phyloP scores from a whole-genome alignment of 2,329 filamentous ascomycete genomes.

The Fusarium sp. region DNA sequence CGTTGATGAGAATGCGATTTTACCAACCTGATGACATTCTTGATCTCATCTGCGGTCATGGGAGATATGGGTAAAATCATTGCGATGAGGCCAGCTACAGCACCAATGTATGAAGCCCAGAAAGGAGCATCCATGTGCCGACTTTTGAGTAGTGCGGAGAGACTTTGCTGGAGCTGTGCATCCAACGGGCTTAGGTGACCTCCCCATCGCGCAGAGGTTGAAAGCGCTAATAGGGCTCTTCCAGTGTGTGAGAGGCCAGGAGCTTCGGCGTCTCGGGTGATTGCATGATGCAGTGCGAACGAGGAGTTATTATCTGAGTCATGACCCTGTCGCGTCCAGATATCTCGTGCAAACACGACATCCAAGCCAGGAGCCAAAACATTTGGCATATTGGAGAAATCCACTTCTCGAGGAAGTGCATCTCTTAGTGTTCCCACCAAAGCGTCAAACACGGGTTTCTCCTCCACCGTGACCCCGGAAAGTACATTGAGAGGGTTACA shows the following conservation, averaged over 20 bases:
- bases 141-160: constrained; percentile 58
- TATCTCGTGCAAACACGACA: constrained; percentile 61
- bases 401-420: constrained; percentile 58
- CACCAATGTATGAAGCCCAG: constrained; percentile 68
- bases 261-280: constrained; percentile 74
- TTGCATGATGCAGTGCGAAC: constrained; percentile 78
- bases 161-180: constrained; percentile 56
- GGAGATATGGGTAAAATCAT: constrained; percentile 60
- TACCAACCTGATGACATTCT: constrained; percentile 58
- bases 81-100: constrained; percentile 60
- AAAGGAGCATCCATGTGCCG: constrained; percentile 59
- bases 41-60: constrained; percentile 51
- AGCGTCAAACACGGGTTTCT: constrained; percentile 53
- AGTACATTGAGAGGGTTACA: constrained; percentile 71
- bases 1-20: not conserved
- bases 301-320: constrained; percentile 70
- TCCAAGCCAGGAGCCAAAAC: constrained; percentile 60
- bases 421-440: constrained; percentile 56
- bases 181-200: constrained; percentile 68
- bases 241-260: constrained; percentile 82
- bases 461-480: constrained; percentile 42
- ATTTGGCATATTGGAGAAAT: constrained; percentile 55
- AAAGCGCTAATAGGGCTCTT: constrained; percentile 77
- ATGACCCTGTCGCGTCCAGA: constrained; percentile 66
- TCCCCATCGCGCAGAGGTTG: constrained; percentile 81